Evolutionary conservation across 148 eudicot species (phyloP), one percentile per base, ranked within the genome.

Genomic region (Fallopia convolvulus): DNA sequence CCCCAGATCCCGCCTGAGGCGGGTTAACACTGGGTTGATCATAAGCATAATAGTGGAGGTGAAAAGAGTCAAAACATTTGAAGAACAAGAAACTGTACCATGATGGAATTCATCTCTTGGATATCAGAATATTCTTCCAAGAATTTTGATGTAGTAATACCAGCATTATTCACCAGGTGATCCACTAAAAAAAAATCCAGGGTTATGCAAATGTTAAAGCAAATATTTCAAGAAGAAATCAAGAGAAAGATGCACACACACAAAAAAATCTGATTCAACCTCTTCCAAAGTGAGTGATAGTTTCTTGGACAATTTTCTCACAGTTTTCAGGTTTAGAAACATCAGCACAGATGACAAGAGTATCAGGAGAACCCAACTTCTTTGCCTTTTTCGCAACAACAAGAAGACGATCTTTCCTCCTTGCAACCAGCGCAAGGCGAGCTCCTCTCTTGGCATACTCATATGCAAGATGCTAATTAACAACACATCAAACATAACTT

Each of bases 271-370:
- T 26, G 20, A 66, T 4, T n/a, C 3, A 66, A 82, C 82, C 56
- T 76, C 79, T 72, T 13, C 84, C 84, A 68, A 79, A 82, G 65
- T 76, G 79, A 41, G 76, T 50, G 49, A 82, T 71, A 32, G 84
- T 70, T 55, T 71, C 40, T 60, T 79, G 68, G 21, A 82, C 73
- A 20, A 79, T 46, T 48, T 47, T 74, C 9, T 79, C 56, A 36
- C 79, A 76, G 7, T 79, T 53, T 55, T 79, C 74, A n/a, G 8
- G 65, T 6, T 40, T 78, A 7, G 78, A 81, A 4, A 81, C 75
- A 55, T 82, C 84, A 14, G 79, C 79, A 42, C 74, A 12, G 66
- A 82, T 20, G 60, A 75, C 39, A 65, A 82, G 36, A 12, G 79
- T 81, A 72, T 82, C 74, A 0, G 84, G 82, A 5, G 84, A 79